phyloP scores from a whole-genome alignment of 257 asterid genomes.

The Solanum dulcamara region DNA sequence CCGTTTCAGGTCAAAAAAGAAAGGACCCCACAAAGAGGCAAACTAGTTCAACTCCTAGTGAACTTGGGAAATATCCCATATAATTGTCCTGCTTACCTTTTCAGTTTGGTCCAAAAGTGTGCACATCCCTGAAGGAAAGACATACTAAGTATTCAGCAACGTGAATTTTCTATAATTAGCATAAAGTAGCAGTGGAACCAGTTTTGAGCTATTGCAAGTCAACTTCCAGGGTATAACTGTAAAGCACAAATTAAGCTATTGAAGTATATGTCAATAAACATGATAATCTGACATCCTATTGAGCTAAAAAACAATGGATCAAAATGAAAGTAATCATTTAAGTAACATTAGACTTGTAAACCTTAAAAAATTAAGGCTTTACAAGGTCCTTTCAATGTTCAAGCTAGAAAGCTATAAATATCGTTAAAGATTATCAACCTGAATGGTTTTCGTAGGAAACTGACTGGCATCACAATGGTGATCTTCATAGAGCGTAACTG shows the following conservation, averaged over 20 bases:
- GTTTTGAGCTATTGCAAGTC: not conserved
- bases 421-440: constrained; percentile 40
- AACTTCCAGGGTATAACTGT: not conserved
- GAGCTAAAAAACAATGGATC: not conserved
- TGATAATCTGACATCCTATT: not conserved
- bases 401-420: not conserved
- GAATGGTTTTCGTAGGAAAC: constrained; percentile 69
- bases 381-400: not conserved
- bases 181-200: not conserved
- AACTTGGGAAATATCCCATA: not conserved
- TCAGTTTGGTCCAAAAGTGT: not conserved
- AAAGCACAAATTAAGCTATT: not conserved
- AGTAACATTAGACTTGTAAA: not conserved
- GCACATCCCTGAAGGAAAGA: not conserved
- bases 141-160: not conserved
- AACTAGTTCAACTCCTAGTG: not conserved
- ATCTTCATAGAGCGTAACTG: constrained; percentile 58
- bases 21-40: not conserved
- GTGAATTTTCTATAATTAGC: not conserved
- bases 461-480: constrained; percentile 61
- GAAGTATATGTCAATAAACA: not conserved
- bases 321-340: not conserved
- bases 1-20: not conserved
- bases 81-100: not conserved
- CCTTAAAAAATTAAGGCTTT: not conserved